Conservation (phyloP, 805 yeast genomes). For the Priceomyces medius region DNA sequence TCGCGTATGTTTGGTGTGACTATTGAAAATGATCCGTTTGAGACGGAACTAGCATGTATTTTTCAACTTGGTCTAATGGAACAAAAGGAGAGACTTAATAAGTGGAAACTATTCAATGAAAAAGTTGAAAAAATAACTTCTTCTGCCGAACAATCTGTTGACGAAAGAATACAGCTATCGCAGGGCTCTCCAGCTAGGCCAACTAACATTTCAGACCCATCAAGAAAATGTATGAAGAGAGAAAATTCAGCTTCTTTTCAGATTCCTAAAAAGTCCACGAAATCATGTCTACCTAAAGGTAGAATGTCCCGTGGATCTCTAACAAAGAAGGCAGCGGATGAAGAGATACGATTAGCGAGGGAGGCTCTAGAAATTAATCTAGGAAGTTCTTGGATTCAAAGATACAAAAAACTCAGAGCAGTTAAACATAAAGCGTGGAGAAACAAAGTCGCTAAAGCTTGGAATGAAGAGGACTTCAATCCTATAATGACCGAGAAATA, state of each 20-base stretch:
- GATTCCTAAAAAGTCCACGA: neutral
- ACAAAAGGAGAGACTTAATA: slow-evolving; percentile 59
- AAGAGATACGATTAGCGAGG: slow-evolving; percentile 25
- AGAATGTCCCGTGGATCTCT: slow-evolving; percentile 1
- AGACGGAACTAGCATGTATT: slow-evolving; percentile 63
- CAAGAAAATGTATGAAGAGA: neutral
- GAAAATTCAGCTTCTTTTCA: neutral
- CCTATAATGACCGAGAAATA: slow-evolving; percentile 31
- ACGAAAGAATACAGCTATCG: slow-evolving; percentile 11
- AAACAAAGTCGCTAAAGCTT: slow-evolving; percentile 22
- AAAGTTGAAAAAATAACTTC: slow-evolving; percentile 15
- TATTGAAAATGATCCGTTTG: slow-evolving; percentile 89
- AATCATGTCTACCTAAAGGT: neutral
- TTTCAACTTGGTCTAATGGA: slow-evolving; percentile 66
- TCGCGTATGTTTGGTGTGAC: slow-evolving; percentile 59
- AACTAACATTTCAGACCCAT: neutral
- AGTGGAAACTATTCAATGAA: slow-evolving; percentile 39
- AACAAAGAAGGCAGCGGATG: slow-evolving; percentile 26
- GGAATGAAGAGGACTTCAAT: slow-evolving; percentile 36
- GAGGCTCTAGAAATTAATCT: slow-evolving; percentile 24
- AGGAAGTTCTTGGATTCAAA: slow-evolving; percentile 35
- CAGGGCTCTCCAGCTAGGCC: slow-evolving; percentile 4
- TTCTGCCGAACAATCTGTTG: slow-evolving; percentile 15
- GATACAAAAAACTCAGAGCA: slow-evolving; percentile 25
- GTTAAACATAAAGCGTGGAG: slow-evolving; percentile 26